Conservation (phyloP, 2,329 filamentous ascomycete species). For the Ophiostoma perfectum region DNA sequence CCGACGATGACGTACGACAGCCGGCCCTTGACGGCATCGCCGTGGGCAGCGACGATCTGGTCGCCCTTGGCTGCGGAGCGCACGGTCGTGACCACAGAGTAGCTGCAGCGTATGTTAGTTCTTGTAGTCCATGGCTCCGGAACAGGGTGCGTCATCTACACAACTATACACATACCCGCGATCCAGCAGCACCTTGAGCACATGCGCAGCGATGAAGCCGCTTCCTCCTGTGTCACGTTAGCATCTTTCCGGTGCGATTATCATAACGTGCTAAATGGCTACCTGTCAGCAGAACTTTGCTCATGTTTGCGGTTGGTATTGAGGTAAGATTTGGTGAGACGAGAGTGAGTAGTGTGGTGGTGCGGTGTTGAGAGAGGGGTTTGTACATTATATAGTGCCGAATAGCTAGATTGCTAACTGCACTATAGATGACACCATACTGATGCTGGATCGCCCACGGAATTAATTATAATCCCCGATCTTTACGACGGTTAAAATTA, state of each 20-base stretch:
- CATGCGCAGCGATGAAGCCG: slow-evolving; percentile 51
- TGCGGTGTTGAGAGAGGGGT: not conserved
- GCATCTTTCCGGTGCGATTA: not conserved
- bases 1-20: slow-evolving; percentile 8
- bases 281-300: slow-evolving; percentile 47
- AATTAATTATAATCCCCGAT: no score
- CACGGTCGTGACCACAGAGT: slow-evolving; percentile 15
- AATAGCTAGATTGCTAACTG: no score
- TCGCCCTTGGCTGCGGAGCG: slow-evolving; percentile 17
- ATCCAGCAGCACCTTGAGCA: slow-evolving; percentile 49
- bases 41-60: not conserved
- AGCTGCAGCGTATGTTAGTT: not conserved
- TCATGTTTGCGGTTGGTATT: slow-evolving; percentile 32
- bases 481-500: no score
- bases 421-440: no score
- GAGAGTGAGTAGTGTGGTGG: not conserved
- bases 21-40: not conserved
- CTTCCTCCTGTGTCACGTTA: slow-evolving; percentile 39
- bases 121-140: not conserved
- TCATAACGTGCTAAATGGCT: not conserved
- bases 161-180: slow-evolving; percentile 28
- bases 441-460: no score
- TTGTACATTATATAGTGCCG: not conserved
- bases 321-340: not conserved
- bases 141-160: not conserved